phyloP scores from a whole-genome alignment of 257 asterid genomes.

The Handroanthus guayacan region DNA sequence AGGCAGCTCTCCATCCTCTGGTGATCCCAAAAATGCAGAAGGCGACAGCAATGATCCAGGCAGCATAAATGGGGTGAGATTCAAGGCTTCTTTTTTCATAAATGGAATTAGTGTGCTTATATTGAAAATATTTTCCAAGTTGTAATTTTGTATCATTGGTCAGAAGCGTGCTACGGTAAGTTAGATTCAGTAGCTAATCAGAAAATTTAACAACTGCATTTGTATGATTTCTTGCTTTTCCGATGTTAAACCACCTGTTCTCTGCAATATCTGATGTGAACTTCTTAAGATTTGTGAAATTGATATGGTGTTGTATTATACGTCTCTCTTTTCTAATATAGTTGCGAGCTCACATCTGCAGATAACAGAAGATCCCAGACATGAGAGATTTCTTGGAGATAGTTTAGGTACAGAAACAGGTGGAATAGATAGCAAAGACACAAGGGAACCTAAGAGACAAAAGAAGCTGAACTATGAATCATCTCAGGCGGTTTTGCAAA shows the following conservation, averaged over 20 bases:
- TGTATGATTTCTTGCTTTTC: background rate
- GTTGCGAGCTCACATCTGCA: constrained; percentile 34
- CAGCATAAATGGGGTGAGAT: constrained; percentile 51
- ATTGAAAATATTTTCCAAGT: background rate
- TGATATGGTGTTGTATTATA: background rate
- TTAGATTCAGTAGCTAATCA: constrained; percentile 4
- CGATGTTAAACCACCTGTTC: background rate
- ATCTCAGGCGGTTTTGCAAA: constrained; percentile 40
- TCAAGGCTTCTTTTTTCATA: background rate
- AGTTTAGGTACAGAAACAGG: constrained; percentile 36
- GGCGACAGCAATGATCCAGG: constrained; percentile 36
- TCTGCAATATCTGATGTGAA: background rate
- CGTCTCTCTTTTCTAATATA: constrained; percentile 25
- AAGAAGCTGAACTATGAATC: constrained; percentile 58
- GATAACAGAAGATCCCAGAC: constrained; percentile 39
- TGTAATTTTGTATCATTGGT: background rate
- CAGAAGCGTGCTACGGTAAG: background rate
- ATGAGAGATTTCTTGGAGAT: constrained; percentile 43
- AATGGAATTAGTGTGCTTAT: background rate
- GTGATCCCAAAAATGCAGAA: constrained; percentile 41
- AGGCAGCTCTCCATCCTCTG: constrained; percentile 60
- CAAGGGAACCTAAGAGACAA: constrained; percentile 73
- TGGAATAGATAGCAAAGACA: constrained; percentile 32
- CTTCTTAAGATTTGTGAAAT: background rate
- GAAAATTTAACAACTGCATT: constrained; percentile 1